Percentiles rank a stretch among this genome's conserved stretches.
Evolutionary conservation across 768 basidiomycete genomes (phyloP).

Genomic region (Myochromella boudieri): DNA sequence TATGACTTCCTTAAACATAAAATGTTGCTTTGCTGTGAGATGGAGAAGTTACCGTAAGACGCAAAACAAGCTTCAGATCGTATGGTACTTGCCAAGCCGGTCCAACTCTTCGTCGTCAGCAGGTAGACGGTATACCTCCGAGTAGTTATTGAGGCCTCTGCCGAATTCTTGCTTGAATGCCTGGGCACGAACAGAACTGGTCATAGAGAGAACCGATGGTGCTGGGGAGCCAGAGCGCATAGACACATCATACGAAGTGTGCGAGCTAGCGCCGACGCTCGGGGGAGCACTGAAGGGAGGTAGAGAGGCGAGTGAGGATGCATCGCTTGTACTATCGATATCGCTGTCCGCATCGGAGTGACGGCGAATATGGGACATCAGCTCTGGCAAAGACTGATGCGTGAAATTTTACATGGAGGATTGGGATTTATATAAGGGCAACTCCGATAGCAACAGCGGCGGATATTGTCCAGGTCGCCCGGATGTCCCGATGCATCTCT

Average conservation of each 20-base stretch:
- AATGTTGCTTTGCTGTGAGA: conserved; percentile 62
- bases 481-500: conserved; percentile 3
- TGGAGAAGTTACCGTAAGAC: conserved; percentile 6
- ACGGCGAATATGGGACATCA: conserved; percentile 7
- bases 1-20: conserved; percentile 61
- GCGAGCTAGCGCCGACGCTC: conserved; percentile 43
- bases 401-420: conserved; percentile 8
- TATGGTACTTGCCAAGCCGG: conserved; percentile 54
- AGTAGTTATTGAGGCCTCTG: conserved; percentile 71
- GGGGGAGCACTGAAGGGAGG: conserved; percentile 35
- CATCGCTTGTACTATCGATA: conserved; percentile 42
- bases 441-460: conserved; percentile 9
- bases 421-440: conserved; percentile 10
- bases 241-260: conserved; percentile 58
- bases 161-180: conserved; percentile 69
- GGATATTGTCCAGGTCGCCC: conserved; percentile 8
- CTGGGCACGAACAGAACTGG: conserved; percentile 58
- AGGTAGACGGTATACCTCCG: conserved; percentile 75
- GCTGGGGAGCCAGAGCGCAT: conserved; percentile 66
- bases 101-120: conserved; percentile 78
- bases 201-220: conserved; percentile 70
- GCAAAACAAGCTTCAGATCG: background rate
- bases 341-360: conserved; percentile 34
- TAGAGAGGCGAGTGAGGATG: conserved; percentile 42
- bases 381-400: background rate